phyloP scores from a whole-genome alignment of 257 asterid genomes.

The Parsonsia alboflavescens region DNA sequence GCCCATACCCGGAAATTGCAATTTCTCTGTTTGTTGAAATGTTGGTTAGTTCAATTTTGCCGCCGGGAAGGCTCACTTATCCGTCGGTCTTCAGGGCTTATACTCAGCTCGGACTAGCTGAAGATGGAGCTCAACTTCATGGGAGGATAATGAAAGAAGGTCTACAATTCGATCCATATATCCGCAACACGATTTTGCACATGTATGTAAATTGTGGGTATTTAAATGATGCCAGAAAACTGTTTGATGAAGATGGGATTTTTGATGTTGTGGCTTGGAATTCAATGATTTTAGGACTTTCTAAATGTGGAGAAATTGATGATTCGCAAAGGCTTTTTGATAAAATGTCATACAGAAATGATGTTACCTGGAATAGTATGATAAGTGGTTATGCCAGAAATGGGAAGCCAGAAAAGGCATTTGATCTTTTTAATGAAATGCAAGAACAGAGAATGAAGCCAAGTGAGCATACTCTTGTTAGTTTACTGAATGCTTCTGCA shows the following conservation, averaged over 20 bases:
- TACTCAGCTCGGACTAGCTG: conserved; percentile 46
- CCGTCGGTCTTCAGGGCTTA: conserved; percentile 78
- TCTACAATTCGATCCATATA: conserved; percentile 44
- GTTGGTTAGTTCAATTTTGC: conserved; percentile 33
- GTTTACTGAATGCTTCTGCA: conserved; percentile 64
- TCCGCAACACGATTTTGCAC: conserved; percentile 49
- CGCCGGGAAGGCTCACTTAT: conserved; percentile 53
- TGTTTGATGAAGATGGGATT: conserved; percentile 44
- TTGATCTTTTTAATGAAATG: conserved; percentile 46
- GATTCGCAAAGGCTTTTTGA: conserved; percentile 56
- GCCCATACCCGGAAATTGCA: conserved; percentile 51
- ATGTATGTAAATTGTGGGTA: conserved; percentile 66
- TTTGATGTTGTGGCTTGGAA: conserved; percentile 70
- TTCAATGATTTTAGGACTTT: conserved; percentile 58
- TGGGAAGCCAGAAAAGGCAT: conserved; percentile 58
- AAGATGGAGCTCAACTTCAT: conserved; percentile 67
- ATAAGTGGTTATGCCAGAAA: conserved; percentile 64
- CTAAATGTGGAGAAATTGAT: conserved; percentile 52
- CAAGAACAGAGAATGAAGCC: conserved; percentile 37
- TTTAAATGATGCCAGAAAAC: conserved; percentile 40
- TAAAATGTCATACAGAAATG: conserved; percentile 43
- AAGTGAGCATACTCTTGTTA: conserved; percentile 48
- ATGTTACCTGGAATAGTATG: conserved; percentile 68
- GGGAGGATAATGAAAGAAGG: conserved; percentile 59
- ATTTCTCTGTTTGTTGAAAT: conserved; percentile 46